Conservation (phyloP, 2,329 filamentous ascomycete genomes). For the Amesomyces nigricolor region DNA sequence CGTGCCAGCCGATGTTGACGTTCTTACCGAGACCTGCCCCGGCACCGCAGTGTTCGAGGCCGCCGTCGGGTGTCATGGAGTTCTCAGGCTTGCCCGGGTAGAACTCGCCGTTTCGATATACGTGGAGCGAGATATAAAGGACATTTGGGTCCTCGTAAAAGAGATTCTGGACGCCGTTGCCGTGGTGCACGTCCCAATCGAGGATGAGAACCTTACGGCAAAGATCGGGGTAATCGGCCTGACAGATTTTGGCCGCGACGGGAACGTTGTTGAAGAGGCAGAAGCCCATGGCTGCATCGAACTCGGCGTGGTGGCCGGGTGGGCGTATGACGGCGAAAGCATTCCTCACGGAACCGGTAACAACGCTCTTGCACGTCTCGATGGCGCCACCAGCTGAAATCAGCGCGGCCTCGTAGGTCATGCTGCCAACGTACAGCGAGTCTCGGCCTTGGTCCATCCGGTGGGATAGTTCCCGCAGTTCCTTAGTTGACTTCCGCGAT, state of each 20-base stretch:
- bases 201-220: slow-evolving; percentile 89
- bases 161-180: slow-evolving; percentile 93
- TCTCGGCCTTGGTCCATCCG: slow-evolving; percentile 59
- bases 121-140: slow-evolving; percentile 90
- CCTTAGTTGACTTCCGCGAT: slow-evolving; percentile 49
- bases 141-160: slow-evolving; percentile 95
- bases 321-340: slow-evolving; percentile 93
- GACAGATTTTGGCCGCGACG: slow-evolving; percentile 83
- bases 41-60: slow-evolving; percentile 53
- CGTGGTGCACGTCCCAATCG: slow-evolving; percentile 80
- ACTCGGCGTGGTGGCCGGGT: slow-evolving; percentile 91
- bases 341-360: slow-evolving; percentile 79
- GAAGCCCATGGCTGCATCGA: slow-evolving; percentile 81
- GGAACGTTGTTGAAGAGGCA: slow-evolving; percentile 98
- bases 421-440: slow-evolving; percentile 76
- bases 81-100: slow-evolving; percentile 68
- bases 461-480: slow-evolving; percentile 63
- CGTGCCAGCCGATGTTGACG: slow-evolving; percentile 62
- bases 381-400: slow-evolving; percentile 90
- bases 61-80: slow-evolving; percentile 53
- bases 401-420: slow-evolving; percentile 74
- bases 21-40: slow-evolving; percentile 54
- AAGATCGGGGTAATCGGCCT: slow-evolving; percentile 68
- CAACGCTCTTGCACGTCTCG: slow-evolving; percentile 90
- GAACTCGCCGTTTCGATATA: slow-evolving; percentile 76